Evolutionary conservation across 1,139 yeast genomes (phyloP).

Genomic region (Suhomyces wounanorum): DNA sequence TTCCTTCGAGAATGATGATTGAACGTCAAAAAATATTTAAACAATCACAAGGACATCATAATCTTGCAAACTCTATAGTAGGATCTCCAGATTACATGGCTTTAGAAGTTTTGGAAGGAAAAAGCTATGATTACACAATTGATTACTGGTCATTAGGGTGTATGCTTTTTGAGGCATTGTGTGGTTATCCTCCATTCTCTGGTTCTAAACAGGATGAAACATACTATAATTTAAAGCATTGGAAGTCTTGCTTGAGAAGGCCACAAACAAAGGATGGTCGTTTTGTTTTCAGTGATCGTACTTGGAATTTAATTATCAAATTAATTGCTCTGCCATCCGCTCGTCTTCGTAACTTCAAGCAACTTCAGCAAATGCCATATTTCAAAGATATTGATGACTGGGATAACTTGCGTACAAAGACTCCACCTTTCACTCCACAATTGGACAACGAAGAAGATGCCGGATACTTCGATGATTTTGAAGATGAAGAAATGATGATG

Average conservation of each 20-base stretch:
- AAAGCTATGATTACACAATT: conserved; percentile 90
- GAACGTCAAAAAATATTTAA: conserved; percentile 88
- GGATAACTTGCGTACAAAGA: conserved; percentile 62
- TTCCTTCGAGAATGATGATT: conserved; percentile 73
- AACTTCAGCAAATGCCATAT: conserved; percentile 76
- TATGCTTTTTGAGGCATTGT: conserved; percentile 86
- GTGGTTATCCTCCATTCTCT: conserved; percentile 96
- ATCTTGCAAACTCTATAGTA: conserved; percentile 91
- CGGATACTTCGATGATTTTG: conserved; percentile 97
- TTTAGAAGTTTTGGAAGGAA: conserved; percentile 91
- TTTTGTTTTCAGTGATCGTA: conserved; percentile 90
- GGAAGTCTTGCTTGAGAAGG: conserved; percentile 85
- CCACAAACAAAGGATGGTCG: conserved; percentile 93
- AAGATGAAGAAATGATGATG: conserved; percentile 95
- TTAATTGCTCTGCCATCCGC: conserved; percentile 78
- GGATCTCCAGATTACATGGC: conserved; percentile 99
- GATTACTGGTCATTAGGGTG: conserved; percentile 99
- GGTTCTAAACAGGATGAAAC: conserved; percentile 95
- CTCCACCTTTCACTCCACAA: conserved; percentile 97
- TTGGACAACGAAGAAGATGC: conserved; percentile 97
- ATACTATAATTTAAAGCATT: conserved; percentile 87
- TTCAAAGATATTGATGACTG: conserved; percentile 79
- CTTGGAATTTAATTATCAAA: conserved; percentile 85
- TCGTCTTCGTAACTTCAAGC: conserved; percentile 76
- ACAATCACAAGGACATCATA: conserved; percentile 61